Conservation (phyloP, 2,329 filamentous ascomycete genomes). For the Trichoderma simmonsii region DNA sequence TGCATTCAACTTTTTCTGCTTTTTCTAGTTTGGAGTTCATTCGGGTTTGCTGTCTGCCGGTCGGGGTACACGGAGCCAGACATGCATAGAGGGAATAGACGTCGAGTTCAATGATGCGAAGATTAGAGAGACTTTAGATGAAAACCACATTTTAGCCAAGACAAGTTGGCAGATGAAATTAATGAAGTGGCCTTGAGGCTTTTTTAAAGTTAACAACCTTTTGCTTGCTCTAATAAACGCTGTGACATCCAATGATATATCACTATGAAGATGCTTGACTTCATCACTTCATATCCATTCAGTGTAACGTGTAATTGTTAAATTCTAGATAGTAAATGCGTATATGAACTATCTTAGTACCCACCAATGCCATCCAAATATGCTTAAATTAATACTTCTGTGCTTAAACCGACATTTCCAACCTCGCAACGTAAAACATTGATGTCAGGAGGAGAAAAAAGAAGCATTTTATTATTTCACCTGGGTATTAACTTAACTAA, state of each 20-base stretch:
- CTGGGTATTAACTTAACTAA: slow-evolving; percentile 14
- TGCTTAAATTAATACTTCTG: neutral
- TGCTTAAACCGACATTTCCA: neutral
- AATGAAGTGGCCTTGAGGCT: slow-evolving; percentile 6
- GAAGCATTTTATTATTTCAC: slow-evolving; percentile 14
- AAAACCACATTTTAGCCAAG: neutral
- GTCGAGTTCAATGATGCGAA: slow-evolving; percentile 17
- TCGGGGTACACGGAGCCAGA: slow-evolving; percentile 17
- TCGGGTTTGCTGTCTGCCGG: slow-evolving; percentile 19
- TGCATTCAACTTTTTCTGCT: slow-evolving; percentile 13
- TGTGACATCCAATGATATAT: too few species aligned
- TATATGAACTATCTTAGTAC: neutral
- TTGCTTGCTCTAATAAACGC: neutral
- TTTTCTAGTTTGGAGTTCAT: slow-evolving; percentile 23
- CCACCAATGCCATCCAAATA: neutral
- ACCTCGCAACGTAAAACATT: neutral
- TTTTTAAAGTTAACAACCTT: neutral
- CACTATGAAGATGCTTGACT: too few species aligned
- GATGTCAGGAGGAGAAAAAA: neutral
- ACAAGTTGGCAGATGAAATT: neutral
- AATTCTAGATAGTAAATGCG: neutral
- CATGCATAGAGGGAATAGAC: slow-evolving; percentile 21
- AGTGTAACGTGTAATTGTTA: neutral
- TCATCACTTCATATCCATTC: neutral
- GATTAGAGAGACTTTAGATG: slow-evolving; percentile 18